A percentile compares a stretch with the other conserved stretches of the same genome.
These are phyloP conservation scores for Pichia phayaonensis DNA, from an alignment of 805 yeast genomes.

Conservation along the genomic window DNA sequence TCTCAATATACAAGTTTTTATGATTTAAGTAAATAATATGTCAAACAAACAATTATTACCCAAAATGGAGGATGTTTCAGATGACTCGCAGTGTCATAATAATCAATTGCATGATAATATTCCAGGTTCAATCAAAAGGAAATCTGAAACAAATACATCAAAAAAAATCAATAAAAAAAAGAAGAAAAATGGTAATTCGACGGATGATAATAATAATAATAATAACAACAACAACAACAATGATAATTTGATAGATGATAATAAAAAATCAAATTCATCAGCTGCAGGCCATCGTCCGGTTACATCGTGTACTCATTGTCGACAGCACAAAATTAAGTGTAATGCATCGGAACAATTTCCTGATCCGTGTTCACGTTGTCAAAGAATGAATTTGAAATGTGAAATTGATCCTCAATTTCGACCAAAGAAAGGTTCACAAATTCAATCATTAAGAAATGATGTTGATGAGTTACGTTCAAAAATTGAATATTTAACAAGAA, in stretches of 20 bases:
- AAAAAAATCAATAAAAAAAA: neutral
- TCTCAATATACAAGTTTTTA: neutral
- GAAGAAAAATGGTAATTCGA: neutral
- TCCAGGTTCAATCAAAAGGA: neutral
- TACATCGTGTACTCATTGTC: conserved; percentile 87
- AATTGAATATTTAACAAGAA: conserved; percentile 57
- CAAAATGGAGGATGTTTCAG: neutral
- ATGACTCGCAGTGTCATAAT: neutral
- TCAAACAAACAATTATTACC: neutral
- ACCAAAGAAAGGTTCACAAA: conserved; percentile 88
- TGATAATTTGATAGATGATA: neutral
- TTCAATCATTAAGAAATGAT: conserved; percentile 75
- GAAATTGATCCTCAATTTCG: conserved; percentile 87
- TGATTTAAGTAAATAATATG: neutral
- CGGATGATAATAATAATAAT: neutral
- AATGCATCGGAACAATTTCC: conserved; percentile 84
- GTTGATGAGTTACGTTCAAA: conserved; percentile 72
- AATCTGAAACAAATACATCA: neutral
- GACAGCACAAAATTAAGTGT: conserved; percentile 91
- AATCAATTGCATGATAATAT: neutral
- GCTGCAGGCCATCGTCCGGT: conserved; percentile 72
- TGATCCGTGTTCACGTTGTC: conserved; percentile 74
- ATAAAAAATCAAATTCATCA: conserved; percentile 1
- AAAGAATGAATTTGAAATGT: conserved; percentile 69
- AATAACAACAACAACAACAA: neutral